phyloP scores from a whole-genome alignment of 148 eudicot genomes.

The Cornus suecica region DNA sequence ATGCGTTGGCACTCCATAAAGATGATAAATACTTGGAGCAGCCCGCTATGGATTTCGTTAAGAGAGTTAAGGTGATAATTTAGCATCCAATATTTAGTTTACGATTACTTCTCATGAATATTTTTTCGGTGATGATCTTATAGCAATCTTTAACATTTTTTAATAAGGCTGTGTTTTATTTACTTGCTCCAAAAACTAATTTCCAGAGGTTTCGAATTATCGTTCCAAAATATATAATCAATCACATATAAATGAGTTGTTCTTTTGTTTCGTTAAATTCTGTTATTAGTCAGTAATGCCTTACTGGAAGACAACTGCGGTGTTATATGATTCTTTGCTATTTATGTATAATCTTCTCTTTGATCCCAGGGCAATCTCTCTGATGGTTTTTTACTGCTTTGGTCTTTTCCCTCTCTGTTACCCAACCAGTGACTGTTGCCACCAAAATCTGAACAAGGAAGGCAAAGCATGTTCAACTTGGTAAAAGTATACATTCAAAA shows the following conservation, averaged over 20 bases:
- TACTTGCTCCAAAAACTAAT: not conserved
- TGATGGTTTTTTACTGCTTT: too few species aligned
- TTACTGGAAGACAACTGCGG: not conserved
- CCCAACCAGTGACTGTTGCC: too few species aligned
- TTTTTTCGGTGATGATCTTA: not conserved
- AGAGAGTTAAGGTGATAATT: conserved; percentile 22
- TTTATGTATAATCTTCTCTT: not conserved
- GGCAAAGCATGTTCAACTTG: not conserved
- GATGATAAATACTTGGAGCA: conserved; percentile 21
- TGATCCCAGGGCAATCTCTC: not conserved
- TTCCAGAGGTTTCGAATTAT: not conserved
- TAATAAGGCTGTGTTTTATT: not conserved
- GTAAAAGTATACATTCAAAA: too few species aligned
- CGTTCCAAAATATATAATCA: not conserved
- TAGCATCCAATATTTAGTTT: not conserved
- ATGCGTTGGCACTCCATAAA: conserved; percentile 25
- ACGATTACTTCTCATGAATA: not conserved
- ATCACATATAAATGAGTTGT: not conserved
- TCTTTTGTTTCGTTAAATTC: not conserved
- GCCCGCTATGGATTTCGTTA: conserved; percentile 25
- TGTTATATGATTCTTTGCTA: not conserved
- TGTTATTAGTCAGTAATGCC: not conserved
- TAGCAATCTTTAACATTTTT: not conserved
- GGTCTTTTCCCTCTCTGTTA: too few species aligned
- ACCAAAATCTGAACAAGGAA: too few species aligned